These are phyloP conservation scores for Ricinus communis DNA, from an alignment of 345 rosid genomes.

Conservation along the genomic window DNA sequence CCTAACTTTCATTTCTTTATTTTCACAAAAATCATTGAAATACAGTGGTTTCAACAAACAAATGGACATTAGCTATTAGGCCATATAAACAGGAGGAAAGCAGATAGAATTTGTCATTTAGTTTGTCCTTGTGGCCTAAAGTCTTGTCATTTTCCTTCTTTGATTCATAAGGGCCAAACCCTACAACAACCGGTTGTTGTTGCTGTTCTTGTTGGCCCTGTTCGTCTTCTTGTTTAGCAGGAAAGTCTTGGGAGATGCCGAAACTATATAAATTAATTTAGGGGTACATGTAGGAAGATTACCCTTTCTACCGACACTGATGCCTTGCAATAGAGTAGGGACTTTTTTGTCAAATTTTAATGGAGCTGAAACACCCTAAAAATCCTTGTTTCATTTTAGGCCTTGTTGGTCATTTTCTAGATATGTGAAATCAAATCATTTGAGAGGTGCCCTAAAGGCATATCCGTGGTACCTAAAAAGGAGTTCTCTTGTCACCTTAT, in stretches of 20 bases:
- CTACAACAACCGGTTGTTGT: constrained; percentile 32
- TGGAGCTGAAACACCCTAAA: background rate
- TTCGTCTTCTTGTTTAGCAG: too few species aligned
- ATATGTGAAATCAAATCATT: background rate
- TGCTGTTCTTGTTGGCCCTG: background rate
- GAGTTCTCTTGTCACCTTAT: constrained; percentile 11
- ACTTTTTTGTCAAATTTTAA: constrained; percentile 14
- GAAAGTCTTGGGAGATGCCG: background rate
- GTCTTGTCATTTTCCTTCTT: constrained; percentile 29
- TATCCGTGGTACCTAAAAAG: constrained; percentile 17
- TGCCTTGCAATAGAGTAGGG: background rate
- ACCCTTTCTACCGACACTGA: constrained; percentile 26
- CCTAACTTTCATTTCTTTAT: background rate
- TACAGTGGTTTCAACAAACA: too few species aligned
- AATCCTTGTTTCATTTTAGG: background rate
- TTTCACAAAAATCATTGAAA: background rate
- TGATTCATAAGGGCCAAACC: constrained; percentile 13
- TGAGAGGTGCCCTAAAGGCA: background rate
- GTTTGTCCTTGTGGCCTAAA: constrained; percentile 24
- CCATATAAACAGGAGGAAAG: constrained; percentile 1
- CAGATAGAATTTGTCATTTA: constrained; percentile 16
- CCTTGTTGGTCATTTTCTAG: constrained; percentile 1
- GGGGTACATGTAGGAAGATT: constrained; percentile 37
- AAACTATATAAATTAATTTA: constrained; percentile 7
- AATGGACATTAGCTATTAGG: constrained; percentile 1